Base-by-base conservation (phyloP, 768 basidiomycete species). In the Cystobasidium onofrii region DNA sequence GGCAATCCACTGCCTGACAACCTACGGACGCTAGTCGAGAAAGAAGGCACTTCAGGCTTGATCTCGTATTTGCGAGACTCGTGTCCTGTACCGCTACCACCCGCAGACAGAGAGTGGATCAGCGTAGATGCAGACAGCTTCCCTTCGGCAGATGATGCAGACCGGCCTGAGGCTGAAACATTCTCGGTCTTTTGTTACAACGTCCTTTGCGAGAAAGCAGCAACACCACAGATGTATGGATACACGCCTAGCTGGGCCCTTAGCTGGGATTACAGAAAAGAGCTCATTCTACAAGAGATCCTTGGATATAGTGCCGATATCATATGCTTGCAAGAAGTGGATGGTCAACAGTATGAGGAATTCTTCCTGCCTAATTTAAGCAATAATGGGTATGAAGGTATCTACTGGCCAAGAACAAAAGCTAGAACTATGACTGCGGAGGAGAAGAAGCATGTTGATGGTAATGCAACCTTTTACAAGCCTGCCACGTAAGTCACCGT, bases 231-330 rank as follows among this genome's bases (percentile, higher is more conserved):
- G 76, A 81, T 94, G 80, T 99, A 98, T 80, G 92, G 92, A 0
- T 99, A 99, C 81, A 98, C 96, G 0, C 96, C 96, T 0, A 85
- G 88, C 0, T 98, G 96, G 95, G 96, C 96, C 0, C 84, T 99
- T 44, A 84, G 86, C n/a, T 99, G 96, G 96, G 87, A 89, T 55
- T 97, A 93, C 80, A 87, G 96, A 74, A 92, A 90, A 81, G 89
- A 91, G 66, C 83, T 89, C 73, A 92, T 99, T 76, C 80, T 96
- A 76, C 85, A 87, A 41, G 94, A 99, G 82, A 84, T 97, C 62
- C 84, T 88, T 81, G 86, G 86, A 76, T 87, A 90, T 76, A 86
- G 89, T 46, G 86, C 90, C 69, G 96, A 99, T 81, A 88, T 99
- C 77, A 80, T 98, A 64, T 98, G 96, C 80, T 82, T 41, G 41